Base-by-base conservation (phyloP, 768 basidiomycete species). In the Xerocomellus intermedius region DNA sequence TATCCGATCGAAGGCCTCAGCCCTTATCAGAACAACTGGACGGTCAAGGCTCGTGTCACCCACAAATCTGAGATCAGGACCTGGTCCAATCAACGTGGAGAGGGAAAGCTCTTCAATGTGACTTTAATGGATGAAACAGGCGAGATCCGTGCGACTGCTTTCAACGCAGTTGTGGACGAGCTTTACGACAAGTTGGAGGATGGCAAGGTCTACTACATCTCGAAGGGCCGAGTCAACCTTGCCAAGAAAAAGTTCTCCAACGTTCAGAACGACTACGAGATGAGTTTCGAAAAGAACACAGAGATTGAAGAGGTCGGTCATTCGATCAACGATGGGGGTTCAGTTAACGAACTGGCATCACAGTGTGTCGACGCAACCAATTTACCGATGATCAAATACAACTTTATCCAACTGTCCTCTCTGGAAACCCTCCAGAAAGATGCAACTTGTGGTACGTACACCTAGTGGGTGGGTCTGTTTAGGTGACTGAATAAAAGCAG, bases 21-120 rank as follows among this genome's bases (percentile, higher is more conserved):
- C 66, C 96, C 96, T 9, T 98, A 98, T 64, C 94, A 97, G 73
- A 98, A 96, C 75, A 92, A 92, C 71, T 99, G 97, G 97, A 94
- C 91, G 10, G 96, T 98, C 78, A 94, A 94, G 69, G 96, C 92
- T 28, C 87, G 92, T 39, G 92, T 98, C 46, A 89, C 85, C 13
- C 83, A 89, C 58, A 98, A 96, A 71, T 83, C 84, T 1, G 97
- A 98, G 0, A 84, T 98, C 65, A 87, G 83, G 62, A 82, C 82
- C n/a, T 99, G 88, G 84, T 87, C 89, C 4, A 98, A 96, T 69
- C 76, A 80, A 56, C 79, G 85, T 12, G 97, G 97, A 32, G 97
- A 98, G 64, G 96, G 97, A 36, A 94, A 98, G 68, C 77, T 98
- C 16, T 98, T 99, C 76, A 94, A 79, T 62, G 86, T 93, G 17